Evolutionary conservation across 768 basidiomycete species (phyloP), one percentile per base, ranked within the genome.

Genomic region (Psilocybe cyanescens): DNA sequence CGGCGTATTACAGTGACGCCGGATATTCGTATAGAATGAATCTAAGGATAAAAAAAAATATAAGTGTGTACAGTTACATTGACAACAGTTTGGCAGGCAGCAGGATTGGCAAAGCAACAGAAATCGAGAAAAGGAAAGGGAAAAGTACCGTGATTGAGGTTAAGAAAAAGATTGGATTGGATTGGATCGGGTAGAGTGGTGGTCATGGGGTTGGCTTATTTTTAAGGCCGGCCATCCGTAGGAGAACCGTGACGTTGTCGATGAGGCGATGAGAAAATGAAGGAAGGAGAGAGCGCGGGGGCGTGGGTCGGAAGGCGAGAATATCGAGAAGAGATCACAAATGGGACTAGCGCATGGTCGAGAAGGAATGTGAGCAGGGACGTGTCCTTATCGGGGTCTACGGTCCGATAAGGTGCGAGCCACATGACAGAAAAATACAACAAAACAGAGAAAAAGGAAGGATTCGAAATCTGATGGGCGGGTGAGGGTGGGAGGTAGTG

Each of bases 1-100:
- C 69, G 62, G 69, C 46, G 69, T 70, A 70, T 68, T 70, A 68
- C 54, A 46, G 31, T 58, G 65, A 70, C 69, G 62, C 69, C 65
- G 69, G 69, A 70, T 70, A 70, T 57, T 70, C 57, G 52, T 63
- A 63, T 59, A 35, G 37, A 19, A 55, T 24, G 44, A 37, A 55
- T 63, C 62, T 65, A 67, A 50, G 45, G 33, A 52, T 16, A 54
- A 35, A 51, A 30, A 54, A 29, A 62, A 52, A 37, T 59, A 63
- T 57, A 55, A 55, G 48, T 59, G 58, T 60, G 61, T 64, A 41
- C 41, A 44, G 6, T 12, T 67, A 67, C 63, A 67, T 63, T 24
- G 55, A 57, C 58, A 58, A 65, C 61, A 61, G 37, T 46, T 37
- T 45, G 24, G 53, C 53, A 57, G 61, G 41, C 52, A 39, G 39